Evolutionary conservation across 176 grass and related monocot genomes (phyloP).

Genomic region (Phoenix roebelenii): DNA sequence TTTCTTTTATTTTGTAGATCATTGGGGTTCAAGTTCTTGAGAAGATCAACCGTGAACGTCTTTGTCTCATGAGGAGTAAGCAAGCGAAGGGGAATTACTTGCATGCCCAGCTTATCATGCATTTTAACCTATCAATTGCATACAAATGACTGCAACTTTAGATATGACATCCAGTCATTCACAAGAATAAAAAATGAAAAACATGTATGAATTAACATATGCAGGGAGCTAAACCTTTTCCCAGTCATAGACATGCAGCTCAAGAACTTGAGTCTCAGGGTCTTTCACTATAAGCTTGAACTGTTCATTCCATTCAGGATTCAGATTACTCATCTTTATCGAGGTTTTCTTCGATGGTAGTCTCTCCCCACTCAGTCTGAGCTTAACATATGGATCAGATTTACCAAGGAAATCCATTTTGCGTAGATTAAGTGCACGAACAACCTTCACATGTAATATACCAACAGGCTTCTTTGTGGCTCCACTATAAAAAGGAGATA

Average conservation of each 20-base stretch:
- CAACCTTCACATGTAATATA: conserved; percentile 74
- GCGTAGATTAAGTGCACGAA: conserved; percentile 71
- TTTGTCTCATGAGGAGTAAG: conserved; percentile 64
- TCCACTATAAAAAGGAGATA: conserved; percentile 38
- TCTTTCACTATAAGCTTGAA: conserved; percentile 95
- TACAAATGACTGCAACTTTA: too few species aligned
- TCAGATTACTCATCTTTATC: conserved; percentile 85
- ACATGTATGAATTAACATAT: too few species aligned
- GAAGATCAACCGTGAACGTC: conserved; percentile 70
- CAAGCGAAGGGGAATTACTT: conserved; percentile 64
- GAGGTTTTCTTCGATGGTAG: conserved; percentile 75
- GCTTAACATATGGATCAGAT: conserved; percentile 97
- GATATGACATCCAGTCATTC: too few species aligned
- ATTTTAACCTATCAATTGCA: conserved; percentile 46
- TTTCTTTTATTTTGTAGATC: conserved; percentile 75
- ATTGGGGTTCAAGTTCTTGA: conserved; percentile 70
- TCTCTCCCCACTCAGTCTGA: conserved; percentile 74
- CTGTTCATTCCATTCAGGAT: conserved; percentile 94
- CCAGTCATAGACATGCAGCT: conserved; percentile 90
- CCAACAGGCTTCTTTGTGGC: conserved; percentile 82
- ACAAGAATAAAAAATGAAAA: too few species aligned
- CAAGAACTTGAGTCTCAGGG: conserved; percentile 81
- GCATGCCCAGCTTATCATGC: conserved; percentile 90
- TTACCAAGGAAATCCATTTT: conserved; percentile 98
- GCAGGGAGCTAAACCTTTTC: conserved; percentile 66